Evolutionary conservation across 257 asterid species (phyloP).

Genomic region (Fraxinus quadrangulata): DNA sequence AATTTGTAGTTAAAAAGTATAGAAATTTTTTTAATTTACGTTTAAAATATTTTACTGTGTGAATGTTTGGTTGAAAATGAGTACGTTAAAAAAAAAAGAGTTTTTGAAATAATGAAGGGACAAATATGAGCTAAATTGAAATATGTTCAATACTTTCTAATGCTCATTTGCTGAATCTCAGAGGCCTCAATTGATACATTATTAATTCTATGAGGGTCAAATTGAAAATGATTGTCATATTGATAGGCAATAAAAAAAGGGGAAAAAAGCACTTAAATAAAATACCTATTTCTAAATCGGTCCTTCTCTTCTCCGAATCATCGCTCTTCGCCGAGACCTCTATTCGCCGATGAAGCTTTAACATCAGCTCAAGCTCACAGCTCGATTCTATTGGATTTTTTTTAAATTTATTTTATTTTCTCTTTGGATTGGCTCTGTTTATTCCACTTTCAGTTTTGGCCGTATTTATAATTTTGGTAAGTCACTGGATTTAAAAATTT

Average conservation of each 20-base stretch:
- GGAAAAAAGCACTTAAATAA: constrained; percentile 23
- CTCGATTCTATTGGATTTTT: constrained; percentile 17
- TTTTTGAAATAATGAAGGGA: no score
- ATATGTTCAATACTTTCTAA: no score
- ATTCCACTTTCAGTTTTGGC: constrained; percentile 21
- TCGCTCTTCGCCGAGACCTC: constrained; percentile 34
- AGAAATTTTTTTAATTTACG: no score
- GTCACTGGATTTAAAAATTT: constrained; percentile 7
- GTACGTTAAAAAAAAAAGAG: no score
- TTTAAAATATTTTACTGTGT: no score
- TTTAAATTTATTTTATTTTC: constrained; percentile 8
- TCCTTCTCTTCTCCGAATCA: constrained; percentile 24
- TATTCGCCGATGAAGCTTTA: constrained; percentile 32
- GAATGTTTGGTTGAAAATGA: no score
- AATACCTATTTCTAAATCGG: constrained; percentile 36
- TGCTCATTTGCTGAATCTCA: no score
- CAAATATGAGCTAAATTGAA: no score
- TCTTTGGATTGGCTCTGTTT: constrained; percentile 8
- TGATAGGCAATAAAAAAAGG: neutral
- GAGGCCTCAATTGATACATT: no score
- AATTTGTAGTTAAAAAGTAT: no score
- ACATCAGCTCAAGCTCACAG: constrained; percentile 23
- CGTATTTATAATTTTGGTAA: constrained; percentile 16
- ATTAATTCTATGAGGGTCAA: neutral
- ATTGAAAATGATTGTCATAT: neutral